Conservation (phyloP, 371 early-diverging fungal species). For the Lichtheimia ramosa region DNA sequence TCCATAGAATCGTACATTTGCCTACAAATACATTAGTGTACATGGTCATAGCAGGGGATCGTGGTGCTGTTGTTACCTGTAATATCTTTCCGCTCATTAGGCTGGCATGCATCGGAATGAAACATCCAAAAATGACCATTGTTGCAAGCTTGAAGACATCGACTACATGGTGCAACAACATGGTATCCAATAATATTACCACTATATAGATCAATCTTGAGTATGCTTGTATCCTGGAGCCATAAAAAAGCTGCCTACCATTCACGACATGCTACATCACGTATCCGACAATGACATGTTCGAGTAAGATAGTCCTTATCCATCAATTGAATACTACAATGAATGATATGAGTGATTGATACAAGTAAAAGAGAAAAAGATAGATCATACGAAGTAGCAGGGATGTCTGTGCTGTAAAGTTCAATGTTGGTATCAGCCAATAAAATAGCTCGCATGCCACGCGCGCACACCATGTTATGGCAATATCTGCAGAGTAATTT, state of each 20-base stretch:
- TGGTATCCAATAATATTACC: constrained; percentile 96
- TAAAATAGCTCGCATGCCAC: constrained; percentile 89
- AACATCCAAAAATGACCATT: constrained; percentile 99
- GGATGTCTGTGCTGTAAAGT: constrained; percentile 85
- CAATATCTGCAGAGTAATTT: constrained; percentile 39
- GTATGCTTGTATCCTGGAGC: too few relatives aligned
- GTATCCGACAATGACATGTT: constrained; percentile 90
- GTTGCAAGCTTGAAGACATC: constrained; percentile 89
- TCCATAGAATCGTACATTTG: constrained; percentile 19
- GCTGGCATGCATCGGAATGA: constrained; percentile 76
- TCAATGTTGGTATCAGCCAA: constrained; percentile 87
- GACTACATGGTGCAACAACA: constrained; percentile 92
- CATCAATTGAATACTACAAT: constrained; percentile 78
- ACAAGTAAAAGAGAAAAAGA: too few relatives aligned
- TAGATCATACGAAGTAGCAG: constrained; percentile 68
- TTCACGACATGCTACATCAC: constrained; percentile 92
- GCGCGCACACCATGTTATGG: constrained; percentile 59
- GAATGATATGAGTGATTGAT: neutral
- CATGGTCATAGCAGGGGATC: too few relatives aligned
- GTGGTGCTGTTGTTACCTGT: constrained; percentile 8
- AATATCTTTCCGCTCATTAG: constrained; percentile 30
- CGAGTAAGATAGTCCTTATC: constrained; percentile 90
- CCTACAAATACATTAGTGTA: constrained; percentile 6
- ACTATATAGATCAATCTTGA: constrained; percentile 34
- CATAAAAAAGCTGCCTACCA: constrained; percentile 60